Percentiles rank a stretch among this genome's conserved stretches.
Evolutionary conservation across 768 basidiomycete genomes (phyloP).

Genomic region (Xerocomellus chrysenteron): DNA sequence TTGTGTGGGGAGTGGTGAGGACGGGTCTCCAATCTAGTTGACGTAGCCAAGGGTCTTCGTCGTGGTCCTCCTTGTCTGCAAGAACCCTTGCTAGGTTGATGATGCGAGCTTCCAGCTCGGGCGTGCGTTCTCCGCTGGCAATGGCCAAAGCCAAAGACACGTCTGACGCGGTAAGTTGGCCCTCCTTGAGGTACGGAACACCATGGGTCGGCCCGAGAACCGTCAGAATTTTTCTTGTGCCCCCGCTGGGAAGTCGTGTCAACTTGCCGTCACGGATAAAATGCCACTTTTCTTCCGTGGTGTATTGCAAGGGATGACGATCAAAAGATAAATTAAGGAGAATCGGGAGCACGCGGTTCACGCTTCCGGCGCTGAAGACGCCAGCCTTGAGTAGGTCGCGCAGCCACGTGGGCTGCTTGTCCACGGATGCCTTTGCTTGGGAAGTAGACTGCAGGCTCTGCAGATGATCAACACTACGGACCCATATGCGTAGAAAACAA

Average conservation of each 20-base stretch:
- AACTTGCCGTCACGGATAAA: constrained; percentile 38
- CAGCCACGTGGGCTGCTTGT: constrained; percentile 56
- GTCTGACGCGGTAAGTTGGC: constrained; percentile 42
- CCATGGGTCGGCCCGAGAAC: constrained; percentile 51
- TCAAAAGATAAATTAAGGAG: constrained; percentile 65
- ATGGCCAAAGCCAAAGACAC: constrained; percentile 46
- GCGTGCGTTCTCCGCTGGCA: constrained; percentile 41
- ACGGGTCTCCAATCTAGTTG: constrained; percentile 69
- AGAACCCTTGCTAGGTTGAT: constrained; percentile 41
- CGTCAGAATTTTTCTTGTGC: constrained; percentile 40
- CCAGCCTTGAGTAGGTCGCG: constrained; percentile 43
- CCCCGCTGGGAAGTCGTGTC: constrained; percentile 43
- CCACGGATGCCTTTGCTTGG: neutral
- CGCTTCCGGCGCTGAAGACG: constrained; percentile 38
- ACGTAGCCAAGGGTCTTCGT: constrained; percentile 53
- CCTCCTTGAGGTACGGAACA: constrained; percentile 42
- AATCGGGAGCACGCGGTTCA: constrained; percentile 58
- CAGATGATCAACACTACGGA: neutral
- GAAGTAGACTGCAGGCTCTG: constrained; percentile 6
- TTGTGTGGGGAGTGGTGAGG: neutral
- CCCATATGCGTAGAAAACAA: neutral
- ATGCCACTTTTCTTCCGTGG: constrained; percentile 66
- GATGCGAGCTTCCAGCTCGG: constrained; percentile 36
- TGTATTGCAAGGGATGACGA: constrained; percentile 57
- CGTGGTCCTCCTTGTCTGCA: constrained; percentile 20